Percentiles rank a stretch among this genome's conserved stretches.
phyloP scores from a whole-genome alignment of 2,329 filamentous ascomycete species.

The Hymenoscyphus fraxineus region DNA sequence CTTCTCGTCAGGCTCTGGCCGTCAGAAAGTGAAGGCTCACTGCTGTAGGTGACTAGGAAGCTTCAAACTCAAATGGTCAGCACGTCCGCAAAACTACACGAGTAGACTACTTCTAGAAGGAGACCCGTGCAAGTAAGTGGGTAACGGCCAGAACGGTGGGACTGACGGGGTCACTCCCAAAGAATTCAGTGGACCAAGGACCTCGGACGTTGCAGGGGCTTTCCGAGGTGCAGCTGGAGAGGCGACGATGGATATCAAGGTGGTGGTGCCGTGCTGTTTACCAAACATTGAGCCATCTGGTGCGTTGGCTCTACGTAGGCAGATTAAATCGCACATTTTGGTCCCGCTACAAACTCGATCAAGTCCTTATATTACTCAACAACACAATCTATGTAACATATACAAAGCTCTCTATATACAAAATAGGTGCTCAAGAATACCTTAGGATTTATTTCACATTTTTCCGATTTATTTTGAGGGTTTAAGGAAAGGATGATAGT shows the following conservation, averaged over 20 bases:
- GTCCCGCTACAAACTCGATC: too few species aligned
- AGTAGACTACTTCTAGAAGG: background rate
- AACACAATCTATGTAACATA: too few species aligned
- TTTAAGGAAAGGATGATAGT: too few species aligned
- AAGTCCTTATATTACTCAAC: too few species aligned
- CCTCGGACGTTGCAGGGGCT: background rate
- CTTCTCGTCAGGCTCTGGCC: background rate
- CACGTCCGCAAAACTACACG: background rate
- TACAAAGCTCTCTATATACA: too few species aligned
- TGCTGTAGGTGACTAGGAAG: too few species aligned
- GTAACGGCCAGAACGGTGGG: background rate
- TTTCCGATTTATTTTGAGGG: too few species aligned
- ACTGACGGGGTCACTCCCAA: background rate
- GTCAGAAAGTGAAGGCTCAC: background rate
- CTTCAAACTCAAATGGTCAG: constrained; percentile 1
- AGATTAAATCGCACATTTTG: too few species aligned
- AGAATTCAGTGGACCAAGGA: background rate
- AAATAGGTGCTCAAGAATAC: too few species aligned
- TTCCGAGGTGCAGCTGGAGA: background rate
- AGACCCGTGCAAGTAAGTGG: background rate
- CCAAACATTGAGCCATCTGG: background rate
- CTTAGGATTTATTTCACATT: too few species aligned
- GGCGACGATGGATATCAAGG: background rate
- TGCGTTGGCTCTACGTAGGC: too few species aligned
- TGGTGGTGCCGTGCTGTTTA: background rate